Percentiles rank a stretch among this genome's conserved stretches.
phyloP scores from a whole-genome alignment of 768 basidiomycete genomes.

The Sistotremastrum niveocremeum region DNA sequence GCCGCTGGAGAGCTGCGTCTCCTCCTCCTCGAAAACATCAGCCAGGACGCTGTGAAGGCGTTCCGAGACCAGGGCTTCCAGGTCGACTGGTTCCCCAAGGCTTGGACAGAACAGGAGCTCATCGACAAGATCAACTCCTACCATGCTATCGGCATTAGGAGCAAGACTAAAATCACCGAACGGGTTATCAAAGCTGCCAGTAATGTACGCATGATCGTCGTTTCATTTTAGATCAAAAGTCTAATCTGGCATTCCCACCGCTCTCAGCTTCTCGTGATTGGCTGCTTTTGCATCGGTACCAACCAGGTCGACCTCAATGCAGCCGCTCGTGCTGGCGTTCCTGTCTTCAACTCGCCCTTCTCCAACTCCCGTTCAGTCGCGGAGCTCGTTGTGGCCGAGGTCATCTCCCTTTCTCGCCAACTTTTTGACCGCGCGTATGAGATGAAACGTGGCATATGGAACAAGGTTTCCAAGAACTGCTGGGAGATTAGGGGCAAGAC shows the following conservation, averaged over 20 bases:
- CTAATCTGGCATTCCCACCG: background rate
- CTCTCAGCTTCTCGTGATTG: slow-evolving; percentile 79
- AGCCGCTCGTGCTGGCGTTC: slow-evolving; percentile 79
- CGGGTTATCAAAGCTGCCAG: slow-evolving; percentile 76
- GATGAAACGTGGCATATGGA: slow-evolving; percentile 86
- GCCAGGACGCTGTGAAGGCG: slow-evolving; percentile 69
- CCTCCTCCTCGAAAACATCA: slow-evolving; percentile 91
- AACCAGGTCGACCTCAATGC: slow-evolving; percentile 90
- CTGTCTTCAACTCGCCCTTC: slow-evolving; percentile 98
- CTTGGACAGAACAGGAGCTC: slow-evolving; percentile 90
- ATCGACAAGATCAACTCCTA: slow-evolving; percentile 69
- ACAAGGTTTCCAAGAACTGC: slow-evolving; percentile 96
- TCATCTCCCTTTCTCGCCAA: slow-evolving; percentile 89
- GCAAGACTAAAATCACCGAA: slow-evolving; percentile 93
- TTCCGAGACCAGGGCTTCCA: slow-evolving; percentile 77
- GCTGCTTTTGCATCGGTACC: slow-evolving; percentile 98
- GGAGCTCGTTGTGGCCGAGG: slow-evolving; percentile 90
- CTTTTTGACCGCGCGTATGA: slow-evolving; percentile 81
- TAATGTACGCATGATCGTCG: slow-evolving; percentile 39
- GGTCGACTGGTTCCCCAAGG: slow-evolving; percentile 79
- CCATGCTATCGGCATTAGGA: slow-evolving; percentile 92
- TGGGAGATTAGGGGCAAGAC: slow-evolving; percentile 99
- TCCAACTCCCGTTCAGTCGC: slow-evolving; percentile 98
- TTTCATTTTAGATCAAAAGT: background rate
- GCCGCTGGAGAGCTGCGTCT: slow-evolving; percentile 73